phyloP scores from a whole-genome alignment of 495 filamentous ascomycete genomes.

The Daldinia loculata region DNA sequence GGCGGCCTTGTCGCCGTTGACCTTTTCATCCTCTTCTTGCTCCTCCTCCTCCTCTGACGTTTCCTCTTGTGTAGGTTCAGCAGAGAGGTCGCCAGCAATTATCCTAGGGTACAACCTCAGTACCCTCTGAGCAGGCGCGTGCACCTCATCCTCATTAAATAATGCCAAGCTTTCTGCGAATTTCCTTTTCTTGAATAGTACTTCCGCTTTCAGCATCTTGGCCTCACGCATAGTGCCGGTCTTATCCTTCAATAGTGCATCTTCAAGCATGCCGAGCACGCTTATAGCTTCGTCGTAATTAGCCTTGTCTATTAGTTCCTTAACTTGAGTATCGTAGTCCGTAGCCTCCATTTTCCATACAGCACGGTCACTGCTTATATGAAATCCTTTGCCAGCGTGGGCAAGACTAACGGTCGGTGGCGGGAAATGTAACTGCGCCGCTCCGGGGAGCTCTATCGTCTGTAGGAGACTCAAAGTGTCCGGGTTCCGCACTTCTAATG shows the following conservation, averaged over 20 bases:
- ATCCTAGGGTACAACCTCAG: constrained; percentile 83
- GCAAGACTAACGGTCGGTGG: constrained; percentile 91
- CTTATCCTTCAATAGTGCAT: constrained; percentile 88
- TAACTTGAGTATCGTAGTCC: constrained; percentile 91
- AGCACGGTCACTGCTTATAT: constrained; percentile 84
- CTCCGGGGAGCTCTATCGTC: constrained; percentile 79
- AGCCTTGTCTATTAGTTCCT: constrained; percentile 78
- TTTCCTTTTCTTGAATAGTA: constrained; percentile 80
- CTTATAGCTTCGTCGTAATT: constrained; percentile 93
- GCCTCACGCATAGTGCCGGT: constrained; percentile 78
- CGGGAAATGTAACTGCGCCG: constrained; percentile 87
- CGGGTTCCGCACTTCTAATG: constrained; percentile 90
- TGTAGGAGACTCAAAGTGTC: constrained; percentile 89
- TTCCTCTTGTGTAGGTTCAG: constrained; percentile 50
- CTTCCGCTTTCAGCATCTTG: constrained; percentile 89
- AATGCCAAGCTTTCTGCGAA: constrained; percentile 90
- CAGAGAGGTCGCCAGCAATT: constrained; percentile 84
- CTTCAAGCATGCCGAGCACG: constrained; percentile 86
- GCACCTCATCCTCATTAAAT: constrained; percentile 79
- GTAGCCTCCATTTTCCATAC: constrained; percentile 97
- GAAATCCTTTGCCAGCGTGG: constrained; percentile 93
- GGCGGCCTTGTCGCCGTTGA: constrained; percentile 52
- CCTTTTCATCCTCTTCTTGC: constrained; percentile 61
- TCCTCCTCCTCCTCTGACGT: constrained; percentile 50
- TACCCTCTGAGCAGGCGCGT: constrained; percentile 88